A percentile compares a stretch with the other conserved stretches of the same genome.
Evolutionary conservation across 768 basidiomycete species (phyloP).

Genomic region (Pulveroboletus sp.): DNA sequence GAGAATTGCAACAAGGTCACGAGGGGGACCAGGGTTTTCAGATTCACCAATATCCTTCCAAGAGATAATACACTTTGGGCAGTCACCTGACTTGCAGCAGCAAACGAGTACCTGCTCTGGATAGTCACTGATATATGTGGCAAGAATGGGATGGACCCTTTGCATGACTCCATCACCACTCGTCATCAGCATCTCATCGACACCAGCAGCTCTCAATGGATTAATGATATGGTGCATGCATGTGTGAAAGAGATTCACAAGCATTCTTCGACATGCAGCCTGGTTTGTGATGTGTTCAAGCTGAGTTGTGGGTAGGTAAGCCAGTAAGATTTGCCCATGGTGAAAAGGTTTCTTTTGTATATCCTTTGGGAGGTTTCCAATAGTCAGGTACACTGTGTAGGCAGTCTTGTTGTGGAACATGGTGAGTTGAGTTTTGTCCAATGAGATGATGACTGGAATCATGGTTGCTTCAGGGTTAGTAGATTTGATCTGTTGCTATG

Average conservation of each 20-base stretch:
- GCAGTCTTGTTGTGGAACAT: background rate
- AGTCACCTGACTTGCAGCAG: background rate
- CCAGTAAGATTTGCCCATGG: background rate
- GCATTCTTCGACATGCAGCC: background rate
- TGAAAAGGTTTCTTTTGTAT: background rate
- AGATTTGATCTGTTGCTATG: background rate
- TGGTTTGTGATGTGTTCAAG: background rate
- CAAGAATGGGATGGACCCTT: background rate
- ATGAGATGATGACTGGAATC: background rate
- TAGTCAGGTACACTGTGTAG: background rate
- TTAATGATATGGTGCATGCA: background rate
- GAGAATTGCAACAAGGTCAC: background rate
- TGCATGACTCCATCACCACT: background rate
- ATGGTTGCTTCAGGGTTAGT: background rate
- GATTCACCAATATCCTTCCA: background rate
- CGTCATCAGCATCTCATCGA: background rate
- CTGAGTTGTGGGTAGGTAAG: background rate
- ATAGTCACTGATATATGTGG: background rate
- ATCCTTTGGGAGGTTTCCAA: background rate
- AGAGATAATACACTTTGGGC: background rate
- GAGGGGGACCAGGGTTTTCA: background rate
- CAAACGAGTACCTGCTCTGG: background rate
- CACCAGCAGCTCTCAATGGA: background rate
- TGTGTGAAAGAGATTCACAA: background rate
- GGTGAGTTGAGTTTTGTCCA: background rate